These are phyloP conservation scores for Fusarium nygamai DNA, from an alignment of 2,329 filamentous ascomycete species.

Conservation along the genomic window DNA sequence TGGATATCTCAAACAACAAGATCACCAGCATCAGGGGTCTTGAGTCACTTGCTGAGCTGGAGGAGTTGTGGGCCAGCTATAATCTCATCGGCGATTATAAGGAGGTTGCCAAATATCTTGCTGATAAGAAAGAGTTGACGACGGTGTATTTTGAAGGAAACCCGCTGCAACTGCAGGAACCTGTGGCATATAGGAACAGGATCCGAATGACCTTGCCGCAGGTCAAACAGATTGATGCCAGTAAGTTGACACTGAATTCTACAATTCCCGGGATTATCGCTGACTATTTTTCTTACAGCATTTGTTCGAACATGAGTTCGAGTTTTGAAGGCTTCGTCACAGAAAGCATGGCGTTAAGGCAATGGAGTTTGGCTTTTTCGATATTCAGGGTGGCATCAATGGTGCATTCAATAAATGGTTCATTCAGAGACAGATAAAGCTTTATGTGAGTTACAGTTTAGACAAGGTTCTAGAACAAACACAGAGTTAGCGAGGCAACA, in stretches of 20 bases:
- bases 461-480: background rate
- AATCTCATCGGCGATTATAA: conserved; percentile 83
- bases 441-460: background rate
- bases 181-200: conserved; percentile 95
- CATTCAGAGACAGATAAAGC: conserved; percentile 7
- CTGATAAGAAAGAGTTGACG: conserved; percentile 79
- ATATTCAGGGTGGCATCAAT: conserved; percentile 16
- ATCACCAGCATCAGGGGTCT: conserved; percentile 80
- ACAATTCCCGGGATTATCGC: background rate
- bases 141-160: conserved; percentile 98
- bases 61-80: conserved; percentile 95
- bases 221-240: conserved; percentile 94
- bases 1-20: conserved; percentile 92
- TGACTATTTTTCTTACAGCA: conserved; percentile 38
- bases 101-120: conserved; percentile 82
- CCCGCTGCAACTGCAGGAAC: conserved; percentile 80
- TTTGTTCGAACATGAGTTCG: conserved; percentile 45
- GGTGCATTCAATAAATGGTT: conserved; percentile 13
- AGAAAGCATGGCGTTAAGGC: conserved; percentile 41
- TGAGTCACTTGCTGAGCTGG: conserved; percentile 73
- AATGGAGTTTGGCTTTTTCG: conserved; percentile 23
- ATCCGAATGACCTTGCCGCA: conserved; percentile 87
- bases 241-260: conserved; percentile 66
- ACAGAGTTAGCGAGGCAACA: background rate
- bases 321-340: conserved; percentile 8